Evolutionary conservation across 306 rosid genomes (phyloP), one percentile per base, ranked within the genome.

Genomic region (Cucurbita moschata): DNA sequence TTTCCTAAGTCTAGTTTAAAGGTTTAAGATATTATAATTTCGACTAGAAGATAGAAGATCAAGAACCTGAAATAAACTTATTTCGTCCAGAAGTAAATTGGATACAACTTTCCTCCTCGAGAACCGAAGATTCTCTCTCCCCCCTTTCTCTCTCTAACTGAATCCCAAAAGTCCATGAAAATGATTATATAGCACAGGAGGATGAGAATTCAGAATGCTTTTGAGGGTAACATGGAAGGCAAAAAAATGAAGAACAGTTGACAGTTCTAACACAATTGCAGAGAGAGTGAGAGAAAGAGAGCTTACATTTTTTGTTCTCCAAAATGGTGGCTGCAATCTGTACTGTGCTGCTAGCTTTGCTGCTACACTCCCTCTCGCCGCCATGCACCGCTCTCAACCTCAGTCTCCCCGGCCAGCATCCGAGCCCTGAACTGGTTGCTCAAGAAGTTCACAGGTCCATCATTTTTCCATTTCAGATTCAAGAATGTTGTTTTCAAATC

Each of bases 371-470:
- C 2, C 63, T 84, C 53, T 72, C 71, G 14, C 78, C 64, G 1
- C 84, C 78, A 55, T 85, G 76, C 5, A 15, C 70, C 49, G 70
- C 77, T 77, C 82, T 87, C 79, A 92, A 90, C 85, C 70, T 88
- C 78, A 93, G 93, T 72, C 90, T 93, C 51, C 87, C 96, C 0
- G 96, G 98, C 14, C 87, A 90, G 42, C 96, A 93, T 63, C 98
- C 98, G 6, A 82, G 86, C 78, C 98, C 98, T 0, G 96, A 93
- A 19, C 81, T 88, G 42, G 96, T 93, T 54, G 98, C 82, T 4
- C 90, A 76, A 26, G 88, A 90, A 80, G 90, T 90, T 81, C 93
- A 93, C 39, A 85, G 96, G 98, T 90, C 73, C 26, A 18, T 26
- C 21, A n/a, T 23, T 50, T 26, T 23, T 69, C 46, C 59, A 50